phyloP scores from a whole-genome alignment of 1,139 yeast genomes.

The Chernovozyma aurita region DNA sequence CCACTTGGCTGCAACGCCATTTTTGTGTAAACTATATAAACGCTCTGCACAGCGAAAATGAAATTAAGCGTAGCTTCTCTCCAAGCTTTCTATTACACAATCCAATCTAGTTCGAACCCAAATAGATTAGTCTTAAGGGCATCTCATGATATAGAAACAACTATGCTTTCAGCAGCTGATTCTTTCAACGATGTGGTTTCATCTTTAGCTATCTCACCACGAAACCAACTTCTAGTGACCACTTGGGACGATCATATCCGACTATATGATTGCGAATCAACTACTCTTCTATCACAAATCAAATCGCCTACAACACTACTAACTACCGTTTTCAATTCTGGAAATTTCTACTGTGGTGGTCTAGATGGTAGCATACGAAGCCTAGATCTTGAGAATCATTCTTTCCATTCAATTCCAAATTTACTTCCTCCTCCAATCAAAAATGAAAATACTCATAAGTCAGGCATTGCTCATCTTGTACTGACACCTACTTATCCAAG shows the following conservation, averaged over 20 bases:
- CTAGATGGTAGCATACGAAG: slow-evolving; percentile 38
- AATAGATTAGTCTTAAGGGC: too few species aligned
- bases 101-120: too few species aligned
- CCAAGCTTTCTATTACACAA: too few species aligned
- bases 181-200: slow-evolving; percentile 3
- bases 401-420: background rate
- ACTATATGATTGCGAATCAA: slow-evolving; percentile 24
- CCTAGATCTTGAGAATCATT: slow-evolving; percentile 39
- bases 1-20: too few species aligned
- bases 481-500: slow-evolving; percentile 17
- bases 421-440: background rate
- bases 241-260: slow-evolving; percentile 39
- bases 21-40: too few species aligned
- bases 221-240: slow-evolving; percentile 14
- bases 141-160: too few species aligned
- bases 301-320: slow-evolving; percentile 17
- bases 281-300: slow-evolving; percentile 12
- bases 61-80: too few species aligned
- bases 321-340: slow-evolving; percentile 13
- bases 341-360: slow-evolving; percentile 27
- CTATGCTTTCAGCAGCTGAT: slow-evolving; percentile 1
- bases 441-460: background rate
- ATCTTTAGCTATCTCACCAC: slow-evolving; percentile 4
- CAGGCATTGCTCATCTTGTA: slow-evolving; percentile 3
- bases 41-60: too few species aligned